A percentile compares a stretch with the other conserved stretches of the same genome.
These are phyloP conservation scores for Acanthamoeba culbertsoni DNA, from an alignment of 208 protist genomes.

Conservation along the genomic window DNA sequence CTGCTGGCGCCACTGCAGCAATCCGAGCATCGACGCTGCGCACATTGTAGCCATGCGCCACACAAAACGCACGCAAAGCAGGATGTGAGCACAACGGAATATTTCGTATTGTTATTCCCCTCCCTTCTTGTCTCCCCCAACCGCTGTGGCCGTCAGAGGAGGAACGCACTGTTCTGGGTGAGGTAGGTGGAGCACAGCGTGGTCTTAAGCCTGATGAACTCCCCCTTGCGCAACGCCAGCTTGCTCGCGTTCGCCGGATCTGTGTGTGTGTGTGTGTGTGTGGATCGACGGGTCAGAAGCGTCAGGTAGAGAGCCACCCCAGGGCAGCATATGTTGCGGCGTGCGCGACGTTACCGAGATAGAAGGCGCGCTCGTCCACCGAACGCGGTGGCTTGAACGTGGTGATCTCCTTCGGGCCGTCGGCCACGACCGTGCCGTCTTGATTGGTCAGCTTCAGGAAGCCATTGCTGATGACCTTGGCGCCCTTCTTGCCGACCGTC, in stretches of 20 bases:
- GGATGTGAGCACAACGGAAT: neutral
- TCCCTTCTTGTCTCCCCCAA: no score
- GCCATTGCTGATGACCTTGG: constrained; percentile 44
- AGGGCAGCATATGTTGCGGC: neutral
- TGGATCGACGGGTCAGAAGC: neutral
- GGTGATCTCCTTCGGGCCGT: neutral
- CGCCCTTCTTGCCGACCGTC: constrained; percentile 53
- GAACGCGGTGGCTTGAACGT: constrained; percentile 26
- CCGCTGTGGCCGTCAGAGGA: no score
- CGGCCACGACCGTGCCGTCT: constrained; percentile 23
- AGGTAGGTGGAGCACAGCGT: constrained; percentile 49
- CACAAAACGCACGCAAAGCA: neutral
- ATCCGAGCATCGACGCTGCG: constrained; percentile 43
- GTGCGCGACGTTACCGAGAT: constrained; percentile 6
- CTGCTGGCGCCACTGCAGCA: constrained; percentile 50
- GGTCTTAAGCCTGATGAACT: constrained; percentile 37
- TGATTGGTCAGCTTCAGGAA: constrained; percentile 35
- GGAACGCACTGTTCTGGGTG: constrained; percentile 43
- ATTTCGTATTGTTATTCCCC: no score
- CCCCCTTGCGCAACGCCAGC: constrained; percentile 6
- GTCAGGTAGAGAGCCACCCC: neutral
- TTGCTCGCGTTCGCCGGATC: constrained; percentile 7
- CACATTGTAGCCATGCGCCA: no score
- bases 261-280: neutral
- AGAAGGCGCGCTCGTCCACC: constrained; percentile 35